phyloP scores from a whole-genome alignment of 1,284 basidiomycete species.

The Cystobasidium pallidum region DNA sequence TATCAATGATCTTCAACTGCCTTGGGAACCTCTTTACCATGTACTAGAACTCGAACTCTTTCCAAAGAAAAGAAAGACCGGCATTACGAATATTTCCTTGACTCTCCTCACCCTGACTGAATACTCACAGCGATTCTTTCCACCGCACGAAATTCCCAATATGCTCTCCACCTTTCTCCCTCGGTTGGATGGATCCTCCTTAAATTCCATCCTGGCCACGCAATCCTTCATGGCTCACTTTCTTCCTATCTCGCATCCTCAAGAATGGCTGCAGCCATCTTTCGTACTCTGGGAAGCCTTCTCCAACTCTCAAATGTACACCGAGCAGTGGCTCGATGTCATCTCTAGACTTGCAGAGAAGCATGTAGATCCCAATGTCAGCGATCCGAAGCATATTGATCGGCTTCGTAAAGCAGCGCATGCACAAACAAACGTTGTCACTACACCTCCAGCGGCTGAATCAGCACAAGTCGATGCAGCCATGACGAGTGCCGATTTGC shows the following conservation, averaged over 20 bases:
- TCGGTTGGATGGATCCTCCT: constrained; percentile 58
- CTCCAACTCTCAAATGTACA: constrained; percentile 71
- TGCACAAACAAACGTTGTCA: neutral
- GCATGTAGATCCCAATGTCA: constrained; percentile 68
- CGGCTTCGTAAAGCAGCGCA: constrained; percentile 50
- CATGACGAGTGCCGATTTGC: neutral
- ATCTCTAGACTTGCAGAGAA: constrained; percentile 75
- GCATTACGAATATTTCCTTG: constrained; percentile 73
- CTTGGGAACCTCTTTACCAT: constrained; percentile 84
- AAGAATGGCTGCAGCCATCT: constrained; percentile 67
- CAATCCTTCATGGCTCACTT: constrained; percentile 82
- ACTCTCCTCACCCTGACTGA: constrained; percentile 85
- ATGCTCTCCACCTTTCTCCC: constrained; percentile 82
- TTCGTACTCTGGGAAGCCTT: constrained; percentile 86
- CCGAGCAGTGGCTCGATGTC: constrained; percentile 82
- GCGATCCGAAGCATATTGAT: constrained; percentile 59
- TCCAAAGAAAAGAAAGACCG: constrained; percentile 75
- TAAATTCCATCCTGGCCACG: constrained; percentile 71
- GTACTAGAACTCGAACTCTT: constrained; percentile 80
- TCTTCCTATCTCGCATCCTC: constrained; percentile 69
- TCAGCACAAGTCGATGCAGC: constrained; percentile 17
- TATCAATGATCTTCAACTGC: constrained; percentile 79
- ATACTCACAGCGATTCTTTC: constrained; percentile 81
- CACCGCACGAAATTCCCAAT: constrained; percentile 81
- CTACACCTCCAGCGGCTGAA: neutral